These are phyloP conservation scores for Rhazya stricta DNA, from an alignment of 257 asterid genomes.

Conservation along the genomic window DNA sequence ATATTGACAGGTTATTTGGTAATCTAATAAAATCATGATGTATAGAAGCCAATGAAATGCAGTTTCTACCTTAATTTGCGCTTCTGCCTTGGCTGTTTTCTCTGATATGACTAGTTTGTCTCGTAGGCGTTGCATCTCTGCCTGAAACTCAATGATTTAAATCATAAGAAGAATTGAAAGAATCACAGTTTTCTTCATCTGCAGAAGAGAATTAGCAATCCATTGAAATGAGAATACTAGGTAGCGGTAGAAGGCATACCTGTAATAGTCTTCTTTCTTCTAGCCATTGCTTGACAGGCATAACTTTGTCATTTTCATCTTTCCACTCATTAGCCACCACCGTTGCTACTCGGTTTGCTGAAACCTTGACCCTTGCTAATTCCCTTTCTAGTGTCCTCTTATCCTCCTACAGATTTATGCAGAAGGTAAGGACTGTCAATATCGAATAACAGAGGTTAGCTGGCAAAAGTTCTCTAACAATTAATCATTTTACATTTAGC, in stretches of 20 bases:
- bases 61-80: slow-evolving; percentile 67
- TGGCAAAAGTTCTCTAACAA: neutral
- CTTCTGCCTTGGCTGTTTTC: slow-evolving; percentile 76
- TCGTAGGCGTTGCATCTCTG: slow-evolving; percentile 67
- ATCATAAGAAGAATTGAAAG: slow-evolving; percentile 6
- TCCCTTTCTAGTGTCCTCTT: slow-evolving; percentile 83
- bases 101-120: slow-evolving; percentile 71
- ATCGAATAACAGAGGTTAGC: neutral
- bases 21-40: neutral
- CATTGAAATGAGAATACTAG: neutral
- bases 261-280: slow-evolving; percentile 82
- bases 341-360: slow-evolving; percentile 72
- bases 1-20: neutral
- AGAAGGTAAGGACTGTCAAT: slow-evolving; percentile 15
- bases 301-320: slow-evolving; percentile 77
- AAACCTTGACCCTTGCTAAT: slow-evolving; percentile 75
- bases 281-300: slow-evolving; percentile 95
- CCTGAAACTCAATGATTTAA: slow-evolving; percentile 34
- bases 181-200: neutral
- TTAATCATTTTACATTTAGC: slow-evolving; percentile 40
- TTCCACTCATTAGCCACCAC: slow-evolving; percentile 95
- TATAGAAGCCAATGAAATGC: neutral
- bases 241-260: slow-evolving; percentile 27
- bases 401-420: slow-evolving; percentile 54
- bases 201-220: neutral